Percentiles rank a stretch among this genome's conserved stretches.
phyloP scores from a whole-genome alignment of 2,329 filamentous ascomycete species.

The Alternaria panax region DNA sequence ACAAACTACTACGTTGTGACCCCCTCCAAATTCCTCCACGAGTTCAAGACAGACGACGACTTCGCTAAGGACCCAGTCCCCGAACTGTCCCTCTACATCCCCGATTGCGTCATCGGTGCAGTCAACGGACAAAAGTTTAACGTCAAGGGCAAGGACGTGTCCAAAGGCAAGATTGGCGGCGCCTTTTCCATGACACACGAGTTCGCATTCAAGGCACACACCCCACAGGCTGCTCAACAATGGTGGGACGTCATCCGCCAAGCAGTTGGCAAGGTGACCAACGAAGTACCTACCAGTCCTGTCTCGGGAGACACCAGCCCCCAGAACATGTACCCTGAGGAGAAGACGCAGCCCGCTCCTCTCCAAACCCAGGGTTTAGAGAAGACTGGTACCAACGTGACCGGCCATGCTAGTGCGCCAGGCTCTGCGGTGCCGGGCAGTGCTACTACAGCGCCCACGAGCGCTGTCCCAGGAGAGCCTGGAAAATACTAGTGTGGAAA shows the following conservation, averaged over 20 bases:
- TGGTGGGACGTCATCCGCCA: slow-evolving; percentile 80
- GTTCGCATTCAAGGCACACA: slow-evolving; percentile 86
- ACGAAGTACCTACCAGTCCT: slow-evolving; percentile 51
- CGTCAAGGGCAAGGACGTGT: slow-evolving; percentile 92
- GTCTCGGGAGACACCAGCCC: slow-evolving; percentile 33
- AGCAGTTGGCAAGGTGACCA: slow-evolving; percentile 62
- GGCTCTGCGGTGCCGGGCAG: slow-evolving; percentile 10
- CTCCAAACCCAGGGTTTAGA: slow-evolving; percentile 46
- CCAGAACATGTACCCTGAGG: neutral
- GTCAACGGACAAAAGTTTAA: slow-evolving; percentile 84
- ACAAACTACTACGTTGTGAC: slow-evolving; percentile 91
- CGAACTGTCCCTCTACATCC: slow-evolving; percentile 89
- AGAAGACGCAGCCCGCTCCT: slow-evolving; percentile 28
- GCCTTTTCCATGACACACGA: slow-evolving; percentile 83
- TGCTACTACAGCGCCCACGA: slow-evolving; percentile 20
- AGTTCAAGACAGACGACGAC: slow-evolving; percentile 92
- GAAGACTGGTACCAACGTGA: slow-evolving; percentile 23
- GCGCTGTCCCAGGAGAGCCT: slow-evolving; percentile 40
- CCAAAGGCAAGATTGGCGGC: slow-evolving; percentile 76
- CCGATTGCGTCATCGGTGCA: slow-evolving; percentile 81
- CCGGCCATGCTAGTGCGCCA: slow-evolving; percentile 24
- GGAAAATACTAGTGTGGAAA: slow-evolving; percentile 35
- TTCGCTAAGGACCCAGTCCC: slow-evolving; percentile 76
- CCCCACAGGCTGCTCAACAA: slow-evolving; percentile 77
- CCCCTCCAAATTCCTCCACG: slow-evolving; percentile 86